phyloP scores from a whole-genome alignment of 345 rosid genomes.

The Iberis pinnata region DNA sequence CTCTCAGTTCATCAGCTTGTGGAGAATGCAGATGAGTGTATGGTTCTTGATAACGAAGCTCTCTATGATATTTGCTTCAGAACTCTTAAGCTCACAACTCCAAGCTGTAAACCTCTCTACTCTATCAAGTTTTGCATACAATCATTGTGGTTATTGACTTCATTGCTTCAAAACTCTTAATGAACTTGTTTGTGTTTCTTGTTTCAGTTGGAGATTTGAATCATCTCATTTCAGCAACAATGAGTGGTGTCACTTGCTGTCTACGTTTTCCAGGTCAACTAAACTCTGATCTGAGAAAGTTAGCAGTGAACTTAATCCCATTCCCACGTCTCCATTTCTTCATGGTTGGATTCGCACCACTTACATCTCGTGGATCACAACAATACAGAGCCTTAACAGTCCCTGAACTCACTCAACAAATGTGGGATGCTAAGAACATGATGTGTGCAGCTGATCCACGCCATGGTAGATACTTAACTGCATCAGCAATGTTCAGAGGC shows the following conservation, averaged over 20 bases:
- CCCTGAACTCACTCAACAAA: slow-evolving; percentile 74
- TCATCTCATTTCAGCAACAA: slow-evolving; percentile 70
- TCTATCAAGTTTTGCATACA: background rate
- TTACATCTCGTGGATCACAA: slow-evolving; percentile 71
- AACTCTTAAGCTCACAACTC: slow-evolving; percentile 67
- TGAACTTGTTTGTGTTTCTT: background rate
- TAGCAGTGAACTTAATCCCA: slow-evolving; percentile 64
- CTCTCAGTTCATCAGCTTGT: slow-evolving; percentile 72
- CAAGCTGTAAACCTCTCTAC: slow-evolving; percentile 48
- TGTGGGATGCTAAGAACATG: slow-evolving; percentile 88
- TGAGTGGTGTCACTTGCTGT: slow-evolving; percentile 77
- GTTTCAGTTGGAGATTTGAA: slow-evolving; percentile 60
- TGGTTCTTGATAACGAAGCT: slow-evolving; percentile 69
- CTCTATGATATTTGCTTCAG: slow-evolving; percentile 72
- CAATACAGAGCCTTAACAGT: slow-evolving; percentile 66
- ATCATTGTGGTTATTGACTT: background rate
- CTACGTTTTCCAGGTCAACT: slow-evolving; percentile 73
- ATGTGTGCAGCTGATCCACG: slow-evolving; percentile 83
- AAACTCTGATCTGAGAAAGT: slow-evolving; percentile 68
- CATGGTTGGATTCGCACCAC: slow-evolving; percentile 71
- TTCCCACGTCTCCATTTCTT: slow-evolving; percentile 74
- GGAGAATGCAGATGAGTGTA: slow-evolving; percentile 71
- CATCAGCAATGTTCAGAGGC: slow-evolving; percentile 76
- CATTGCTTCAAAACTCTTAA: background rate
- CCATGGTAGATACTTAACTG: slow-evolving; percentile 66